A percentile compares a stretch with the other conserved stretches of the same genome.
Conservation (phyloP, 139 green algal species). For the Coelastrella sp. region DNA sequence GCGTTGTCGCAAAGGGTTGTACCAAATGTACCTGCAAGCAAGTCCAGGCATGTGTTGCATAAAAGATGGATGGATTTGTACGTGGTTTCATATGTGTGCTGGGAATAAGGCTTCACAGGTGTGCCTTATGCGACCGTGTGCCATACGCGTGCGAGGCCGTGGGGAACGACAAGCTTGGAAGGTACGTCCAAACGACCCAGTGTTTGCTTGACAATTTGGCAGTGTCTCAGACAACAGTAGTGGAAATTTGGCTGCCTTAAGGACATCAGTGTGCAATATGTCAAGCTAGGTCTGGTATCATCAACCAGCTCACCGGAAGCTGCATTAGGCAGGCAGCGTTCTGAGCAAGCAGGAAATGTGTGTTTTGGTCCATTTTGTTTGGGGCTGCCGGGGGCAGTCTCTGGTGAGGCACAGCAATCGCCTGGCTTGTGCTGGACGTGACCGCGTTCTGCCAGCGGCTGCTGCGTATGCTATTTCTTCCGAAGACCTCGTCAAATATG, state of each 20-base stretch:
- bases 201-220: background rate
- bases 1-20: background rate
- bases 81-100: background rate
- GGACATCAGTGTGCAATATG: background rate
- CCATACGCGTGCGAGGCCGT: background rate
- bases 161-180: background rate
- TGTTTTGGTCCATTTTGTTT: too few species aligned
- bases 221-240: background rate
- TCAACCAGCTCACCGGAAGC: background rate
- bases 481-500: background rate
- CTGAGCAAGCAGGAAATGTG: background rate
- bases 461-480: too few species aligned
- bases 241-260: too few species aligned
- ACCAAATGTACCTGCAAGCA: background rate
- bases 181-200: background rate
- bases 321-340: background rate
- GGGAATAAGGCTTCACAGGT: background rate
- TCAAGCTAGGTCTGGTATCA: background rate
- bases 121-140: background rate
- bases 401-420: background rate
- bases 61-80: background rate
- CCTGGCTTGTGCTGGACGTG: background rate
- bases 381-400: too few species aligned
- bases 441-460: background rate
- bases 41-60: background rate